These are phyloP conservation scores for Echinochloa phyllopogon DNA, from an alignment of 176 grass and related monocot species.

Conservation along the genomic window DNA sequence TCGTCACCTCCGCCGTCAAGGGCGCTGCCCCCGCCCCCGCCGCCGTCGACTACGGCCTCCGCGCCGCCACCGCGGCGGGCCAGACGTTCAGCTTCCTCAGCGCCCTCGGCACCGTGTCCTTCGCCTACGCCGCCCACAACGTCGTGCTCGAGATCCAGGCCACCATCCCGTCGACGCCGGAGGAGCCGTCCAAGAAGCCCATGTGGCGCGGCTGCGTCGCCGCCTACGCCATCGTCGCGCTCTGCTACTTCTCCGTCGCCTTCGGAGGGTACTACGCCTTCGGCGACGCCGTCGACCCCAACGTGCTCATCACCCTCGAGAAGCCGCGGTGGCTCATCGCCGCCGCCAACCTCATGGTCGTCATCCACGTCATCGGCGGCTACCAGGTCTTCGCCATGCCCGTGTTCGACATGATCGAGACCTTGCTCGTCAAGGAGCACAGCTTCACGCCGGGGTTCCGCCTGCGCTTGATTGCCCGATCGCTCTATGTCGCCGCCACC, in stretches of 20 bases:
- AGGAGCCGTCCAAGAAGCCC: conserved; percentile 61
- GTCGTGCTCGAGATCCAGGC: conserved; percentile 95
- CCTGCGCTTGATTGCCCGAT: conserved; percentile 49
- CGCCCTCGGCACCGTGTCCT: conserved; percentile 46
- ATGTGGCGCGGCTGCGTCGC: conserved; percentile 66
- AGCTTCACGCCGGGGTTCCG: conserved; percentile 36
- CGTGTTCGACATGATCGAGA: conserved; percentile 71
- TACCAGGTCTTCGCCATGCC: conserved; percentile 79
- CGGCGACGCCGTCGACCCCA: conserved; percentile 40
- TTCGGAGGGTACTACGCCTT: conserved; percentile 56
- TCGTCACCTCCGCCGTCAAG: conserved; percentile 39
- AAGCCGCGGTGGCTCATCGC: conserved; percentile 66
- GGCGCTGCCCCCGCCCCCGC: background rate
- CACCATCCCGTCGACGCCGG: conserved; percentile 74
- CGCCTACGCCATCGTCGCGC: conserved; percentile 57
- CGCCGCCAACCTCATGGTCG: conserved; percentile 62
- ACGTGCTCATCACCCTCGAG: conserved; percentile 36
- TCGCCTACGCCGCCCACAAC: conserved; percentile 83
- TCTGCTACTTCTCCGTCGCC: conserved; percentile 74
- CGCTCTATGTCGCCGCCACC: conserved; percentile 57
- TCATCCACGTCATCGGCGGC: conserved; percentile 61
- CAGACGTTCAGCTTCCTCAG: conserved; percentile 43
- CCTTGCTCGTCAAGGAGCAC: conserved; percentile 67
- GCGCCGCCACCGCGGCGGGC: conserved; percentile 7
- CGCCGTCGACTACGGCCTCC: conserved; percentile 12